phyloP scores from a whole-genome alignment of 1,284 basidiomycete species.

The Ganoderma lucidum region DNA sequence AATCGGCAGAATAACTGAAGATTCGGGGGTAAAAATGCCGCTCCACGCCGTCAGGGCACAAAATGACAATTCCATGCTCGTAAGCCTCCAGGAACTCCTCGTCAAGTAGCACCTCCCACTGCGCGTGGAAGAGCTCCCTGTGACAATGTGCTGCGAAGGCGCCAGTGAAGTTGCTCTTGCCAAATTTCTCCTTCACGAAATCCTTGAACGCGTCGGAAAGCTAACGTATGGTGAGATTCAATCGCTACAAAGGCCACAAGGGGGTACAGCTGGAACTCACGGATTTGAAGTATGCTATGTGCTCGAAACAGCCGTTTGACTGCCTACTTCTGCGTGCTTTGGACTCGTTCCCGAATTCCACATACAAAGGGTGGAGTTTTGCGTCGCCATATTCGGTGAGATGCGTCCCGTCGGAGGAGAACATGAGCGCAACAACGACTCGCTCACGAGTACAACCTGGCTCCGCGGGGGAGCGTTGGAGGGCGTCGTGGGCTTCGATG shows the following conservation, averaged over 20 bases:
- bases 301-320: conserved; percentile 2
- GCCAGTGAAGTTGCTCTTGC: neutral
- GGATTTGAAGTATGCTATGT: neutral
- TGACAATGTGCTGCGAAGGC: conserved; percentile 31
- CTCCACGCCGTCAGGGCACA: conserved; percentile 30
- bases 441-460: conserved; percentile 5
- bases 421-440: conserved; percentile 14
- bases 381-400: conserved; percentile 36
- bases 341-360: conserved; percentile 40
- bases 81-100: conserved; percentile 35
- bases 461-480: conserved; percentile 14
- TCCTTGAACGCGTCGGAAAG: conserved; percentile 7
- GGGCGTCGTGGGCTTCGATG: neutral
- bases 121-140: conserved; percentile 36
- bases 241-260: neutral
- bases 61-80: conserved; percentile 34
- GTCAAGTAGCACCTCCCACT: conserved; percentile 33
- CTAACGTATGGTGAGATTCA: neutral
- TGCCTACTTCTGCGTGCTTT: conserved; percentile 38
- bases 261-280: neutral
- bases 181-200: neutral
- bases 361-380: conserved; percentile 43
- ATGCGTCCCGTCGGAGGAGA: conserved; percentile 10
- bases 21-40: conserved; percentile 23
- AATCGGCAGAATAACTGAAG: neutral